Conservation (phyloP, 2,329 filamentous ascomycete species). For the Cordyceps farinosa region DNA sequence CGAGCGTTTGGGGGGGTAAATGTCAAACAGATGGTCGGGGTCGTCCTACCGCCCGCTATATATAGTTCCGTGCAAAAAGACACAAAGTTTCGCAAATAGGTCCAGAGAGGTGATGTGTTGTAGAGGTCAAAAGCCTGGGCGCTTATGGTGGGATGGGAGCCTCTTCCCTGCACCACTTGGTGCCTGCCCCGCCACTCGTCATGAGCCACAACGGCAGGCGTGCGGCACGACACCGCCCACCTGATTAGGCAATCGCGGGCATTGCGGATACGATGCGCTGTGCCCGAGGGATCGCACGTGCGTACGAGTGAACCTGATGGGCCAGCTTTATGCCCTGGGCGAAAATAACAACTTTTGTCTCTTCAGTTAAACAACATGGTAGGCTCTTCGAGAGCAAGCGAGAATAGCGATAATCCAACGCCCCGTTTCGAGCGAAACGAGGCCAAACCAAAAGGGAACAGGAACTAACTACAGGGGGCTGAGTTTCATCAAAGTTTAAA, state of each 20-base stretch:
- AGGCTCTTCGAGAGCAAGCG: neutral
- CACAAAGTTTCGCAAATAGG: neutral
- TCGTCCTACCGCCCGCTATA: neutral
- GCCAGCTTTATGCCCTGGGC: too few relatives aligned
- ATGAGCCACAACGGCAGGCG: conserved; percentile 2
- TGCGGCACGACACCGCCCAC: conserved; percentile 16
- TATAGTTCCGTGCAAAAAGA: neutral
- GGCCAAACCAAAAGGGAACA: neutral
- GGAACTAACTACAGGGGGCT: too few relatives aligned
- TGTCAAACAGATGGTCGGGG: neutral
- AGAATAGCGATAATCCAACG: neutral
- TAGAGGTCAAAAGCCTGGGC: neutral
- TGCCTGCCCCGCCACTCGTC: conserved; percentile 14
- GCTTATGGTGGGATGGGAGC: neutral
- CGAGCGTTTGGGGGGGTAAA: too few relatives aligned
- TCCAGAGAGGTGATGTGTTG: neutral
- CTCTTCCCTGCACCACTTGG: neutral
- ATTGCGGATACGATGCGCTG: conserved; percentile 23
- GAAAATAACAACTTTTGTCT: too few relatives aligned
- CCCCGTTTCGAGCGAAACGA: neutral
- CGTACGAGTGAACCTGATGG: neutral
- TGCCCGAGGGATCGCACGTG: conserved; percentile 21
- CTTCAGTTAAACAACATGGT: too few relatives aligned
- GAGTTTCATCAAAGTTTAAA: neutral
- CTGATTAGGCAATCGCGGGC: conserved; percentile 12